Percentiles rank a stretch among this genome's conserved stretches.
Conservation (phyloP, 108 stramenopile genomes). For the Cyclotella baltica region DNA sequence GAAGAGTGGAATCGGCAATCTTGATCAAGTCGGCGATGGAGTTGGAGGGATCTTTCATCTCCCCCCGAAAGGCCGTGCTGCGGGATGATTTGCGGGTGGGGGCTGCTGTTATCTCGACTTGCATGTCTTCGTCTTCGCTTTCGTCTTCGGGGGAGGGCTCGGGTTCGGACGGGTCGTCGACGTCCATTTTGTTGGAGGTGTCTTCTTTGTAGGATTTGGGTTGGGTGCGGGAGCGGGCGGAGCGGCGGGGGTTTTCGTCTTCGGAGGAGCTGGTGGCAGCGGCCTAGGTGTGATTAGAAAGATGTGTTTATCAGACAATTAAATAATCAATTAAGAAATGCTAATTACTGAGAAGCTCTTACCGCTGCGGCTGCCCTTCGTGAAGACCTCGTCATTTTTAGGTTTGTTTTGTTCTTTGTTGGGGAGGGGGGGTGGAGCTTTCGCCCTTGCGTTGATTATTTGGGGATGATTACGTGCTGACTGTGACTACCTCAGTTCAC, state of each 20-base stretch:
- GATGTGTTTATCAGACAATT: too few relatives aligned
- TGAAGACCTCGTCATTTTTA: too few relatives aligned
- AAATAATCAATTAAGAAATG: too few relatives aligned
- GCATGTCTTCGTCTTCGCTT: background rate
- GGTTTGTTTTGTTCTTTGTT: too few relatives aligned
- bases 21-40: conserved; percentile 55
- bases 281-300: too few relatives aligned
- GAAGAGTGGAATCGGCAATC: conserved; percentile 15
- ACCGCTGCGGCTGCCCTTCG: too few relatives aligned
- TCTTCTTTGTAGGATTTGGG: background rate
- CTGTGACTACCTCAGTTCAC: too few relatives aligned
- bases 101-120: conserved; percentile 12
- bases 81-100: conserved; percentile 47
- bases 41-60: conserved; percentile 53
- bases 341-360: too few relatives aligned
- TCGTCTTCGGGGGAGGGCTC: too few relatives aligned
- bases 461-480: too few relatives aligned
- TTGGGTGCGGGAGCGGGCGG: conserved; percentile 5
- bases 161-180: background rate
- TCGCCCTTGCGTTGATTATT: too few relatives aligned
- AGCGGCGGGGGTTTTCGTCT: conserved; percentile 8
- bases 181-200: background rate
- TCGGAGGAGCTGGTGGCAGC: conserved; percentile 2
- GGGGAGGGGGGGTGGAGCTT: too few relatives aligned
- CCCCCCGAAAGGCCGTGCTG: conserved; percentile 49